Base-by-base conservation (phyloP, 2,329 filamentous ascomycete species). In the Tolypocladium inflatum region DNA sequence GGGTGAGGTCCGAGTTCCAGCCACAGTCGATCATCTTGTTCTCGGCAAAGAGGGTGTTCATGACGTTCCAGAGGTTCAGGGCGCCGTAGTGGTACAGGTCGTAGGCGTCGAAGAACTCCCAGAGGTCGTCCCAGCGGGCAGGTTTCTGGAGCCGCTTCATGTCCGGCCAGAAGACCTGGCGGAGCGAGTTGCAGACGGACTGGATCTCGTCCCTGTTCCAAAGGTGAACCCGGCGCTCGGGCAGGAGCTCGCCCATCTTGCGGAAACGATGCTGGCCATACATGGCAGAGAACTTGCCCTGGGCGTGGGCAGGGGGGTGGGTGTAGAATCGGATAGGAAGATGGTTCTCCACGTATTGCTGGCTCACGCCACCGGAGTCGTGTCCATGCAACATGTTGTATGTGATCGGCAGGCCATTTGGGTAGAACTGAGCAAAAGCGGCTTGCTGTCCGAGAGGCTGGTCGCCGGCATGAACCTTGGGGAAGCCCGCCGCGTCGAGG, bases 1-100 rank as follows among this genome's bases (percentile, higher is more conserved):
- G 67, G 39, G 19, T 69, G 65, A 50, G 61, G 56, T 26, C 63
- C 60, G 42, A 65, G 63, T 43, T 58, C 54, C 35, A 71, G 35
- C 70, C 68, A 2, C 59, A 56, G 17, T 64, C 57, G 39, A 76
- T 70, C 15, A 68, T 64, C 41, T 64, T 58, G 35, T 78, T 80
- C 63, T 79, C 76, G 19, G 70, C 68, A 45, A 64, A 66, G 1
- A 80, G 64, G 10, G 72, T 70, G 37, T 73, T 71, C 51, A 79
- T 62, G 39, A 81, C 70, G 33, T 75, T 76, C 73, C 74, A 79
- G 15, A 81, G 67, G 60, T 82, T 82, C 60, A 74, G 67, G 0
- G 74, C 75, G 9, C 80, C 80, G 15, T 73, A 68, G 41, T 70
- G 54, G 64, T 78, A 82, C 35, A 82, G 67, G 55, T 82, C 79